Evolutionary conservation across 768 basidiomycete species (phyloP).

Genomic region (Pleurotus pulmonarius): DNA sequence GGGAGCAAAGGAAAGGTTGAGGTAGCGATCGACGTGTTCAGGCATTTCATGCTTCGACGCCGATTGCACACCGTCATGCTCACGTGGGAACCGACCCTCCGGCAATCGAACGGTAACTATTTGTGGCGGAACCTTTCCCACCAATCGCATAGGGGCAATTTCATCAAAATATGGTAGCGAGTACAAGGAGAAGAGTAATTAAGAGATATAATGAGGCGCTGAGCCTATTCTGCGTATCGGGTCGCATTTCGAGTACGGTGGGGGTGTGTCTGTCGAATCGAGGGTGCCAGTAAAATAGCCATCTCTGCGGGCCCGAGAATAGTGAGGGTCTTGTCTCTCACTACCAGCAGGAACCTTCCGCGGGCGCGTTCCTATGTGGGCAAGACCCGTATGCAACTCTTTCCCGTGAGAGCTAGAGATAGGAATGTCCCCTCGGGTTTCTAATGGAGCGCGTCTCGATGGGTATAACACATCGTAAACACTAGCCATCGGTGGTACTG

Average conservation of each 20-base stretch:
- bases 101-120: neutral
- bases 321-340: neutral
- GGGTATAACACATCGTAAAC: slow-evolving; percentile 5
- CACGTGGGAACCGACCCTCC: slow-evolving; percentile 2
- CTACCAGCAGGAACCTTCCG: neutral
- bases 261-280: neutral
- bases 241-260: neutral
- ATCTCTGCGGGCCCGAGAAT: neutral
- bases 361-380: neutral
- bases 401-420: too few relatives aligned
- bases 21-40: slow-evolving; percentile 3
- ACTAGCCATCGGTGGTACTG: neutral
- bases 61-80: neutral
- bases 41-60: too few relatives aligned
- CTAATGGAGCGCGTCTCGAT: neutral
- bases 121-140: neutral
- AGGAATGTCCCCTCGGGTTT: neutral
- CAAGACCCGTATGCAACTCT: neutral
- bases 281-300: neutral
- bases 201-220: neutral
- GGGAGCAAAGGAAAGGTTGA: slow-evolving; percentile 16
- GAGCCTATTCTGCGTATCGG: neutral
- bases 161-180: neutral
- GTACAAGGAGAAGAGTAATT: neutral
- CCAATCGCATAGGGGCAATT: neutral